Conservation (phyloP, 2,329 filamentous ascomycete genomes). For the Phoma sp. region DNA sequence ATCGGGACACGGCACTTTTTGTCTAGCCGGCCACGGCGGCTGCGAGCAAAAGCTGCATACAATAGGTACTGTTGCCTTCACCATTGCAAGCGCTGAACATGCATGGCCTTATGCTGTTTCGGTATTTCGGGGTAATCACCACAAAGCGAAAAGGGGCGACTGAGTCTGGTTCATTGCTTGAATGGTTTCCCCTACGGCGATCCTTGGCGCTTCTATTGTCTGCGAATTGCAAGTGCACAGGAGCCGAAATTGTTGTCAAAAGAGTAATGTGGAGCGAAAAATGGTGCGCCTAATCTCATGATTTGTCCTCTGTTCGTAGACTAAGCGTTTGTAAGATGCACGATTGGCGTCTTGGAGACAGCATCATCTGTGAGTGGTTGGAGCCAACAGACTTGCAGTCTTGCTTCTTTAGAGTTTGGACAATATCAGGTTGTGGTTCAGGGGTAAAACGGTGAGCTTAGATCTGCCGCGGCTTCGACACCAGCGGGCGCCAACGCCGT, state of each 20-base stretch:
- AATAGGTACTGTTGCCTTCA: not conserved
- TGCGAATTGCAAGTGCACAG: slow-evolving; percentile 8
- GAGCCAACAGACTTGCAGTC: not conserved
- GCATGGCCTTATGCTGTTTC: not conserved
- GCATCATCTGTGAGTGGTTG: slow-evolving; percentile 5
- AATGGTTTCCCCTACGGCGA: slow-evolving; percentile 3
- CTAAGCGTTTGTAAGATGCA: not conserved
- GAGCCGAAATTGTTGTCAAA: slow-evolving; percentile 7
- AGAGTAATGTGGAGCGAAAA: slow-evolving; percentile 18
- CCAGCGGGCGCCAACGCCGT: slow-evolving; percentile 10
- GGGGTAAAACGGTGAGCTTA: slow-evolving; percentile 12
- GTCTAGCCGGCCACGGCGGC: slow-evolving; percentile 3
- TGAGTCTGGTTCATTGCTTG: slow-evolving; percentile 1
- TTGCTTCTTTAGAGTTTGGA: slow-evolving; percentile 1
- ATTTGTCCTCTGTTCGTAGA: not conserved
- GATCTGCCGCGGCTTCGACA: slow-evolving; percentile 4
- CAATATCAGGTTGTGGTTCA: slow-evolving; percentile 9
- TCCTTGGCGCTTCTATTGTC: slow-evolving; percentile 12
- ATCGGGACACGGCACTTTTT: not conserved
- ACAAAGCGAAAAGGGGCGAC: slow-evolving; percentile 7
- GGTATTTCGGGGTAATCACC: not conserved
- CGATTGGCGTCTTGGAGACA: slow-evolving; percentile 2
- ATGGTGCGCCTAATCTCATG: slow-evolving; percentile 6
- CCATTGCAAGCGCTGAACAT: not conserved
- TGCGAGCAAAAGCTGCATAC: not conserved